Conservation (phyloP, 2,329 filamentous ascomycete species). For the Epichloe uncinata region DNA sequence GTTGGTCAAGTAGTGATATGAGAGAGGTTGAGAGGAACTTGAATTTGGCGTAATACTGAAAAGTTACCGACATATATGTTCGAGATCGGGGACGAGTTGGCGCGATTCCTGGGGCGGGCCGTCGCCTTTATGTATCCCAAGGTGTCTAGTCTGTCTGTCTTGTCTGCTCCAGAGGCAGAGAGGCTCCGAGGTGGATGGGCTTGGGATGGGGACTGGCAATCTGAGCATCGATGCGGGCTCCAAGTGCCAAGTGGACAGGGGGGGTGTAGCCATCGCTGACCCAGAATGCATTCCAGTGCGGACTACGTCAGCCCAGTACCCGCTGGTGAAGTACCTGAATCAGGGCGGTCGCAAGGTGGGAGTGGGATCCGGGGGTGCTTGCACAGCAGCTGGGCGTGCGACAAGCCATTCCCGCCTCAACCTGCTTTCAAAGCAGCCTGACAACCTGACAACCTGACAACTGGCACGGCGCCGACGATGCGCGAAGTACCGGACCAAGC, state of each 20-base stretch:
- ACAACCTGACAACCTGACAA: no score
- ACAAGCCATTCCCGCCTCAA: slow-evolving; percentile 1
- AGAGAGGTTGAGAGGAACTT: background rate
- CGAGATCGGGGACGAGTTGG: fast-evolving
- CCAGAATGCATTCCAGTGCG: background rate
- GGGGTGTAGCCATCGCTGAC: background rate
- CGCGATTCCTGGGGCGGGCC: slow-evolving; percentile 12
- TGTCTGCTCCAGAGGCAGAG: background rate
- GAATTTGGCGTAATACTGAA: background rate
- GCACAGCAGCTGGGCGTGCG: slow-evolving; percentile 1
- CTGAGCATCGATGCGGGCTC: slow-evolving; percentile 11
- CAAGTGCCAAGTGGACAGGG: background rate
- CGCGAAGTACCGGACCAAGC: background rate
- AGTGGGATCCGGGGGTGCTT: background rate
- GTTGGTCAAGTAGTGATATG: background rate
- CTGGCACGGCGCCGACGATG: background rate
- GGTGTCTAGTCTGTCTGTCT: background rate
- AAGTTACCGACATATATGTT: background rate
- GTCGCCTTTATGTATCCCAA: slow-evolving; percentile 19
- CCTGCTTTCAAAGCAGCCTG: no score
- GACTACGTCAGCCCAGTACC: slow-evolving; percentile 5
- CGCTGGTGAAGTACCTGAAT: slow-evolving; percentile 6
- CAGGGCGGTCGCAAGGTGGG: slow-evolving; percentile 2
- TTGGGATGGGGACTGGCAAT: slow-evolving; percentile 14
- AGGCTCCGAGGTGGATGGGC: slow-evolving; percentile 1